Percentiles rank a stretch among this genome's conserved stretches.
phyloP scores from a whole-genome alignment of 129 eudicot species.

The Ambrosia trifida region DNA sequence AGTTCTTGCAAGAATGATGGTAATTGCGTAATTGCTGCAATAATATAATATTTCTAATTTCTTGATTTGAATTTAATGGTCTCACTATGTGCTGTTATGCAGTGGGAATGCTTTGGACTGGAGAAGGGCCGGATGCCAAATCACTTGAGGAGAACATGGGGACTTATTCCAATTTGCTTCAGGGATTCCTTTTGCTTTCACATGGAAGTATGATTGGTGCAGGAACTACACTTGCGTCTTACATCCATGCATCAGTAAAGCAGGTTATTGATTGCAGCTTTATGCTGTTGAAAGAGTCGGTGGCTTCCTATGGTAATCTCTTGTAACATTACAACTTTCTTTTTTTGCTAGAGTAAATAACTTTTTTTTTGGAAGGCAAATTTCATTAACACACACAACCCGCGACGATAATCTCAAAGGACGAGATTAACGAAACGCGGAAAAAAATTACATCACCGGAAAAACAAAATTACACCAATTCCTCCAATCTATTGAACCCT shows the following conservation, averaged over 20 bases:
- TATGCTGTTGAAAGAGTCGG: slow-evolving; percentile 63
- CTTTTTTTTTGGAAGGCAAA: too few relatives aligned
- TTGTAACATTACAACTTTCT: slow-evolving; percentile 9
- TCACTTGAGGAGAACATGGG: slow-evolving; percentile 84
- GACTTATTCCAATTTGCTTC: slow-evolving; percentile 73
- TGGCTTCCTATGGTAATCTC: slow-evolving; percentile 79
- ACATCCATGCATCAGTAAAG: slow-evolving; percentile 59
- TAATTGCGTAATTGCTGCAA: background rate
- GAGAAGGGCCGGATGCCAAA: slow-evolving; percentile 65
- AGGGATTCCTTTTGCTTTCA: slow-evolving; percentile 80
- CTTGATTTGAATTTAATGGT: slow-evolving; percentile 4
- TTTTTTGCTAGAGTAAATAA: background rate
- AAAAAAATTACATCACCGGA: too few relatives aligned
- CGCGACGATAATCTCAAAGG: too few relatives aligned
- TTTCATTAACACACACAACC: too few relatives aligned
- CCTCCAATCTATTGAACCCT: too few relatives aligned
- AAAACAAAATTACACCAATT: too few relatives aligned
- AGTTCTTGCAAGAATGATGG: slow-evolving; percentile 12
- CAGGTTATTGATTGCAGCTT: slow-evolving; percentile 84
- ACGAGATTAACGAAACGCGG: too few relatives aligned
- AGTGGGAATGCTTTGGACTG: slow-evolving; percentile 92
- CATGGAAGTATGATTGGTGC: slow-evolving; percentile 80
- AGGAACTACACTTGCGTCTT: slow-evolving; percentile 78
- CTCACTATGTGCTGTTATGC: slow-evolving; percentile 16
- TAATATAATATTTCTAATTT: background rate